Percentiles rank a stretch among this genome's conserved stretches.
Conservation (phyloP, 2,329 filamentous ascomycete genomes). For the Intubia oerlemansii region DNA sequence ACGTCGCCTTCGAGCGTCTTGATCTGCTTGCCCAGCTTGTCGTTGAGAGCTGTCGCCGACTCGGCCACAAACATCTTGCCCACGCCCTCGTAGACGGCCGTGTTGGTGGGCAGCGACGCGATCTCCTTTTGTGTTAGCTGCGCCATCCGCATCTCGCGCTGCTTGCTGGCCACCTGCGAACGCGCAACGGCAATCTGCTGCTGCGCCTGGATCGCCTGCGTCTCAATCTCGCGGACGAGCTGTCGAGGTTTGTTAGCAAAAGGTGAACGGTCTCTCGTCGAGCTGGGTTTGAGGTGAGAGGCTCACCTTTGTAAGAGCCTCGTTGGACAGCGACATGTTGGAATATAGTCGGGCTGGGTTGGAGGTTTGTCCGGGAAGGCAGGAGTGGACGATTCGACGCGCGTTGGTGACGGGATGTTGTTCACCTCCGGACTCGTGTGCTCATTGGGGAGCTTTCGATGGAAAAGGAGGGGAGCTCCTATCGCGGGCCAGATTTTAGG, state of each 20-base stretch:
- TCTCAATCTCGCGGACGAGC: slow-evolving; percentile 87
- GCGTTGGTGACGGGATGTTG: too few species aligned
- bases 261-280: too few species aligned
- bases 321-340: slow-evolving; percentile 77
- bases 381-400: too few species aligned
- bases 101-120: slow-evolving; percentile 49
- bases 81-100: slow-evolving; percentile 79
- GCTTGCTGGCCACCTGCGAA: slow-evolving; percentile 65
- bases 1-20: slow-evolving; percentile 59
- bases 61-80: slow-evolving; percentile 94
- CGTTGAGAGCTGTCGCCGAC: slow-evolving; percentile 49
- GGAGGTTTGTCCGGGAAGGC: too few species aligned
- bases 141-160: slow-evolving; percentile 71
- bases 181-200: slow-evolving; percentile 80
- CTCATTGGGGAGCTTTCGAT: too few species aligned
- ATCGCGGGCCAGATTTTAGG: too few species aligned
- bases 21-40: slow-evolving; percentile 55
- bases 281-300: neutral
- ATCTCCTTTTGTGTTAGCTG: slow-evolving; percentile 76
- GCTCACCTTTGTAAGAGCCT: slow-evolving; percentile 75
- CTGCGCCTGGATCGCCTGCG: slow-evolving; percentile 68
- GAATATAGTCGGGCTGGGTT: too few species aligned
- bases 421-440: too few species aligned
- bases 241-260: slow-evolving; percentile 18
- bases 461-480: too few species aligned